Evolutionary conservation across 2,329 filamentous ascomycete species (phyloP), one percentile per base, ranked within the genome.

Genomic region (Microcyclospora pomicola): DNA sequence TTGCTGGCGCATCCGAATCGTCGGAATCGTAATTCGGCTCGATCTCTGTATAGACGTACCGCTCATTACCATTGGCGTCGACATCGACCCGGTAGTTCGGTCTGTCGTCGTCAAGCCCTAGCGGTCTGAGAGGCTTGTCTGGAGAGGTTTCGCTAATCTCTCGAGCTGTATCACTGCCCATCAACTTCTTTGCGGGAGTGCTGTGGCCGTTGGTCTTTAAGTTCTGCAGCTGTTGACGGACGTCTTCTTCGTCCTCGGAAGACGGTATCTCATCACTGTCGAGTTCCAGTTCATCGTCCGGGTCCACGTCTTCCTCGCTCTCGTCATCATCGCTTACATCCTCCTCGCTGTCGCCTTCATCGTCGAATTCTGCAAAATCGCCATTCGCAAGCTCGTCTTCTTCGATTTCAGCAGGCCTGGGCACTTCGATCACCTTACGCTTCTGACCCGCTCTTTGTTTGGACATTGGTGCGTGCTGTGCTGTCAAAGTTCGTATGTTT

Each of bases 11-110:
- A 58, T 95, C 88, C 2, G 82, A 82, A 56, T 95, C 88, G 62
- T 98, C 92, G 2, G 87, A 94, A 56, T 96, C 91, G 63, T 98
- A 95, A 38, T 86, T 80, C 2, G 88, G 84, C 49, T 96, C 81
- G 46, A 98, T 86, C 56, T 96, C 91, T 45, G 82, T 75, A 63
- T 96, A 98, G 33, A 95, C 72, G 56, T 93, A 98, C 59, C 91
- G 77, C 46, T 79, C 75, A 52, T 85, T 82, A 42, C 91, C 91
- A 63, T 95, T 91, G 49, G 91, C 88, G 53, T 95, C 91, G 40
- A 72, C 80, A 32, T 80, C 69, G 45, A 80, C 65, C 27, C 66
- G 72, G 57, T 71, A 77, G 52, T 75, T 75, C 15, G 65, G 63
- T 42, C 55, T 55, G 27, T 59, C 53, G 6, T 43, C 40, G 14